Conservation (phyloP, 2,329 filamentous ascomycete genomes). For the Fusarium newnesense region DNA sequence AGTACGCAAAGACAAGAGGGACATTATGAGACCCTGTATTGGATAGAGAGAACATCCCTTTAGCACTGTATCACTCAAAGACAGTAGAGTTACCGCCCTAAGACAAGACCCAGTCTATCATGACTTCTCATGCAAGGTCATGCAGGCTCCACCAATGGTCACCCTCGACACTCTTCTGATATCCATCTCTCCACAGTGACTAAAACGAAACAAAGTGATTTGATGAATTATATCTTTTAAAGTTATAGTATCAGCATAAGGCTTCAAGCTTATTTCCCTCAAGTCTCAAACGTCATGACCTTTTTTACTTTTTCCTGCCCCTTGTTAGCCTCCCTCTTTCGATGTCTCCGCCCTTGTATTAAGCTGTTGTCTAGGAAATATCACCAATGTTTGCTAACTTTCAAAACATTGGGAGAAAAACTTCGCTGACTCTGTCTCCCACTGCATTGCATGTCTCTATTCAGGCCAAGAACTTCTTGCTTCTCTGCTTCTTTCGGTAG, state of each 20-base stretch:
- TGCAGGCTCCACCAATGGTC: constrained; percentile 30
- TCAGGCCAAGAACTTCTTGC: neutral
- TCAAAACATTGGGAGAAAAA: neutral
- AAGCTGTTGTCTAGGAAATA: neutral
- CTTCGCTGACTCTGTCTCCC: constrained; percentile 3
- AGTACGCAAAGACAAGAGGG: neutral
- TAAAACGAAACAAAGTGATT: constrained; percentile 19
- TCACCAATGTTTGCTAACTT: neutral
- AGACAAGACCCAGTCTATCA: constrained; percentile 25
- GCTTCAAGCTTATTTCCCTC: constrained; percentile 29
- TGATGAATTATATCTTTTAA: neutral
- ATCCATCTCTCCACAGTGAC: constrained; percentile 14
- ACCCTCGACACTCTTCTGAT: constrained; percentile 21
- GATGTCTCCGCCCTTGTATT: neutral
- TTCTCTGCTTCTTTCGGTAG: constrained; percentile 9
- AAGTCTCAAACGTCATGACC: constrained; percentile 33
- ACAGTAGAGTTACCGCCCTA: constrained; percentile 16
- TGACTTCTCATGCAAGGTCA: constrained; percentile 28
- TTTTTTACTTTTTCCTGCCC: constrained; percentile 5
- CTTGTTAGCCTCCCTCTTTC: constrained; percentile 6
- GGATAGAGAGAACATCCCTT: neutral
- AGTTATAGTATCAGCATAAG: constrained; percentile 12
- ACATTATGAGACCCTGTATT: neutral
- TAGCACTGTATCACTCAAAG: neutral
- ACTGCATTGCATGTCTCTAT: constrained; percentile 7